Evolutionary conservation across 2,329 filamentous ascomycete species (phyloP), one percentile per base, ranked within the genome.

Genomic region (Ascochyta viciae-villosae): DNA sequence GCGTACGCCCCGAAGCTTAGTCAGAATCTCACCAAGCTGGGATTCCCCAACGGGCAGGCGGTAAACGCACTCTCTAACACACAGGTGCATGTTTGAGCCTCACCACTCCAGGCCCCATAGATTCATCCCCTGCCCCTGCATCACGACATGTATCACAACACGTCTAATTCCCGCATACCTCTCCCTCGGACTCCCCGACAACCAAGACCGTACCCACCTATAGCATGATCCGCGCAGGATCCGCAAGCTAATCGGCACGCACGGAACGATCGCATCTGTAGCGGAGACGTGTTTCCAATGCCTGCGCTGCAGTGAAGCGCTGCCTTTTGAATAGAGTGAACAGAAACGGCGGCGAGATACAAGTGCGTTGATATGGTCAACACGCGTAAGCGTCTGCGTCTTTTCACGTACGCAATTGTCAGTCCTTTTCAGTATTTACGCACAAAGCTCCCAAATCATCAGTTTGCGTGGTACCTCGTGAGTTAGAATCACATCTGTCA

Each of bases 111-210:
- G 19, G 19, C 19, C 19, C 19, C 19, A 19, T 19, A 19, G 19
- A 54, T 26, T 12, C 22, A 48, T 22, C 45, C 51, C 44, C 35
- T 48, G 19, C 51, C 40, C 51, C 51, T 54, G 51, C 51, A 54
- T 48, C n/a, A 26, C 24, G 42, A 15, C 44, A 3, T 27, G 22
- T 38, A 37, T 16, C 24, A 43, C 31, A 8, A 39, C 38, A 29
- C 6, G 15, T 22, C 24, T 40, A 44, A 19, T 7, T 27, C 23
- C 49, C 45, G 39, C 34, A 39, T 39, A 44, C 51, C 45, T 40
- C 39, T 35, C 45, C 45, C 45, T 54, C 45, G 51, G 40, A 40
- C 24, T 23, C 12, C 24, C 51, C 44, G 44, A 48, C 29, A 24
- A 43, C 37, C 39, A 39, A 22, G 24, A 15, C 19, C 19, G 19